Percentiles rank a stretch among this genome's conserved stretches.
Evolutionary conservation across 1,284 basidiomycete genomes (phyloP).

Genomic region (Leccinum subatratum): DNA sequence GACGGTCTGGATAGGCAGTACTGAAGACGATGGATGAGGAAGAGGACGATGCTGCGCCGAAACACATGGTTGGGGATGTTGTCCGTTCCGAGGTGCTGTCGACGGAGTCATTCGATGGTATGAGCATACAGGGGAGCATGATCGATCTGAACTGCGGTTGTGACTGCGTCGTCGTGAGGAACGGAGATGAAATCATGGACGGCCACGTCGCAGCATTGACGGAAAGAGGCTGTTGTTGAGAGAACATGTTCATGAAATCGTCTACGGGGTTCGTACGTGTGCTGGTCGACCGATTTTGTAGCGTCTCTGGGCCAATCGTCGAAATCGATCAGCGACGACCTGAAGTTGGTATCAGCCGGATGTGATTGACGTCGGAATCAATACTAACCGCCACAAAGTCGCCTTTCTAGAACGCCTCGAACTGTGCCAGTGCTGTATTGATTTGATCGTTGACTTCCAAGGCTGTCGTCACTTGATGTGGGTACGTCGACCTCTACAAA

Average conservation of each 20-base stretch:
- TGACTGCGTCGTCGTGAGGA: slow-evolving; percentile 12
- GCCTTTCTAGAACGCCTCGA: slow-evolving; percentile 87
- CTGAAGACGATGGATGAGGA: slow-evolving; percentile 21
- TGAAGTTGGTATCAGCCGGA: slow-evolving; percentile 28
- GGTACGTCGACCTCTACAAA: no score
- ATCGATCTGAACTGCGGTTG: slow-evolving; percentile 44
- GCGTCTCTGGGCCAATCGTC: slow-evolving; percentile 43
- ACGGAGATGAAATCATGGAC: slow-evolving; percentile 15
- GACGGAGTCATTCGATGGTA: slow-evolving; percentile 22
- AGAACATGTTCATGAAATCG: slow-evolving; percentile 64
- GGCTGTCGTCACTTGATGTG: slow-evolving; percentile 31
- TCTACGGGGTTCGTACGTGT: slow-evolving; percentile 34
- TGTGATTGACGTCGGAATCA: slow-evolving; percentile 59
- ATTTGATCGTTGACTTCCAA: slow-evolving; percentile 97
- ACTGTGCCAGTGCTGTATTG: slow-evolving; percentile 85
- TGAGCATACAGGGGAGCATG: slow-evolving; percentile 49
- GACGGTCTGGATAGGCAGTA: neutral
- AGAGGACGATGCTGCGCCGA: slow-evolving; percentile 4
- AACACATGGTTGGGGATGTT: slow-evolving; percentile 19
- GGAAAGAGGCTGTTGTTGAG: slow-evolving; percentile 27
- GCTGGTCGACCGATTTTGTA: slow-evolving; percentile 10
- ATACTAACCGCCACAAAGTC: slow-evolving; percentile 64
- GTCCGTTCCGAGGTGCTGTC: slow-evolving; percentile 20
- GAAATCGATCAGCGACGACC: slow-evolving; percentile 67
- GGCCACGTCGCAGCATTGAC: slow-evolving; percentile 27